Evolutionary conservation across 169 alveolate species (phyloP), one percentile per base, ranked within the genome.

Genomic region (Eimeria zaria): DNA sequence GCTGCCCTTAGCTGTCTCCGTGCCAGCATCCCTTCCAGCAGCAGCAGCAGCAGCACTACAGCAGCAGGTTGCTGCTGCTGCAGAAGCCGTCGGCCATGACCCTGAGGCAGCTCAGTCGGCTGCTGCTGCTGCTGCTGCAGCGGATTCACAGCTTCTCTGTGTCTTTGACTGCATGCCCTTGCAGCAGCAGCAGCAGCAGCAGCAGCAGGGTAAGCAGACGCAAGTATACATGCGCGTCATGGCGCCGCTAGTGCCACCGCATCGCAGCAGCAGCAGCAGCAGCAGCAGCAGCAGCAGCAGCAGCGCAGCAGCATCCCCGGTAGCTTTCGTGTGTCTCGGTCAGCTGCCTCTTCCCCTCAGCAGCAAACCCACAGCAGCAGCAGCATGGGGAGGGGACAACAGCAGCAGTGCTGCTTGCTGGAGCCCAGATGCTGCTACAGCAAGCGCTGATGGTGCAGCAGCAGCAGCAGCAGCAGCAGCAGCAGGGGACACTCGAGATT

Each of bases 301-400:
- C 89, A 46, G 51, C 14, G 39, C 55, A 14, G 76, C 74, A n/a
- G 4, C 91, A 39, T n/a, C 76, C 30, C 74, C 91, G 11, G 74
- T 58, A 1, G 51, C 91, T 33, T 83, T 83, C 74, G 91, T 53
- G n/a, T 58, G 76, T 33, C 88, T 78, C 7, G 88, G 88, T 18
- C 55, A 41, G 1, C 88, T 78, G 39, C 88, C 76, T 4, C 91
- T 53, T 30, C 53, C 91, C 60, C 51, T 51, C 91, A 55, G 71
- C 48, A 58, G 74, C 91, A 83, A 41, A 55, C 76, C 91, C 2
- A 58, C 91, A 33, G 91, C 91, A 33, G 91, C 91, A 53, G 91
- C 74, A 7, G 91, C 30, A 2, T 83, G 91, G 91, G 91, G 55
- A 30, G 76, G 74, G 30, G 53, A 18, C 60, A 55, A n/a, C 90